Evolutionary conservation across 148 eudicot genomes (phyloP), one percentile per base, ranked within the genome.

Genomic region (Chenopodium formosanum): DNA sequence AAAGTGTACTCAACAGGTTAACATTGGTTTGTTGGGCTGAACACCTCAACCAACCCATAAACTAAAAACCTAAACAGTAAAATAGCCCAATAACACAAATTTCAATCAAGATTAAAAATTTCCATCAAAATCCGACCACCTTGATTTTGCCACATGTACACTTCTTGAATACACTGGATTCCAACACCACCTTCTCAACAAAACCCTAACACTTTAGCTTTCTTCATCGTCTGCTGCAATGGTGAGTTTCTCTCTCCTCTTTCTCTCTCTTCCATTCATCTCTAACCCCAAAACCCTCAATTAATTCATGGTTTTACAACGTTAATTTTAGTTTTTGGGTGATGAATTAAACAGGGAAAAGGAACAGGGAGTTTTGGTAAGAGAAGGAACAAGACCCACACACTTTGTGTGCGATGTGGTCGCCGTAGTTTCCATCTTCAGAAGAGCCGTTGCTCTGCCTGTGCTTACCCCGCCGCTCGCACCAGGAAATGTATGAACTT

Each of bases 301-400:
- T 29, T 34, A 58, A 63, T 7, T 23, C 12, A 6, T 25, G 9
- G 0, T 29, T 17, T 23, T 79, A 10, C 40, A 11, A 60, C 8
- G 52, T 22, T 50, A 4, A 34, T 34, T 67, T 13, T 46, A n/a
- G 12, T 44, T n/a, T 56, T 34, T 66, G 78, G 34, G 14, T 37
- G n/a, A 44, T 6, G 9, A 44, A 10, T 29, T 17, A 17, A 34
- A 27, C 52, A 88, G 92, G 87, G 87, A 0, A 93, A 93, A 79
- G 97, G 97, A 81, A 93, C 97, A 60, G 97, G 97, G 34, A 93
- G 97, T 64, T 91, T 91, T 31, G 97, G 97, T 81, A 93, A 93
- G 88, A 89, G 94, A 78, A 91, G 98, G 88, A 94, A 94, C 92
- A 94, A 94, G 92, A 94, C 98, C 11, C 98, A 94, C 88, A 94